Percentiles rank a stretch among this genome's conserved stretches.
phyloP scores from a whole-genome alignment of 2,329 filamentous ascomycete genomes.

The Dothidotthia symphoricarpi region DNA sequence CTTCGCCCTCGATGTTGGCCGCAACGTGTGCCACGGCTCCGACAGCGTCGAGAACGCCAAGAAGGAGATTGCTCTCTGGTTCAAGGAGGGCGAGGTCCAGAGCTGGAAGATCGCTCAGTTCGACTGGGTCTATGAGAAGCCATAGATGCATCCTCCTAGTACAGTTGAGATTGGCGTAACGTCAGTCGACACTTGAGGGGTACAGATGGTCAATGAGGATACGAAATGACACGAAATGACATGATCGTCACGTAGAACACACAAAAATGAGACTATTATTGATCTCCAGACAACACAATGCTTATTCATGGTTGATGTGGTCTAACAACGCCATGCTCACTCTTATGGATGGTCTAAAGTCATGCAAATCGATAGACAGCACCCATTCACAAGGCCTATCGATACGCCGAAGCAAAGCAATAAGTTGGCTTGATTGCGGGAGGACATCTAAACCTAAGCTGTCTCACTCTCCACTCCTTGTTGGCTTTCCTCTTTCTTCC shows the following conservation, averaged over 20 bases:
- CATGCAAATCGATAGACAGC: too few species aligned
- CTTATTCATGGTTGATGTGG: too few species aligned
- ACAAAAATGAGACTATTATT: background rate
- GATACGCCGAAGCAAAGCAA: too few species aligned
- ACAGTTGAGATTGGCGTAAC: too few species aligned
- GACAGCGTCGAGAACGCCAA: constrained; percentile 98
- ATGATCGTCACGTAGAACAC: background rate
- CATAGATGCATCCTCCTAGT: constrained; percentile 11
- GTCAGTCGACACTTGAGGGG: too few species aligned
- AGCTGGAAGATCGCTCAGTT: constrained; percentile 80
- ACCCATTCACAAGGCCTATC: too few species aligned
- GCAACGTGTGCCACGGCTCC: constrained; percentile 99
- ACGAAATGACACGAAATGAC: background rate
- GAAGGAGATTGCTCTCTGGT: constrained; percentile 99
- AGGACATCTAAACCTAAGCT: too few species aligned
- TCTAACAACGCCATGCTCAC: too few species aligned
- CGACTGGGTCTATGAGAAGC: constrained; percentile 98
- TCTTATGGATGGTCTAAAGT: too few species aligned
- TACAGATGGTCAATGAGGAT: background rate
- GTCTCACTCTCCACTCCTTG: too few species aligned
- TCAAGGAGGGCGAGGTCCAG: constrained; percentile 82
- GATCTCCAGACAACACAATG: background rate
- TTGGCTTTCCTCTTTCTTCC: constrained; percentile 9
- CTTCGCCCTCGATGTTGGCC: constrained; percentile 84
- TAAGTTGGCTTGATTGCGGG: too few species aligned